Base-by-base conservation (phyloP, 805 yeast genomes). In the Candida fluviatilis region DNA sequence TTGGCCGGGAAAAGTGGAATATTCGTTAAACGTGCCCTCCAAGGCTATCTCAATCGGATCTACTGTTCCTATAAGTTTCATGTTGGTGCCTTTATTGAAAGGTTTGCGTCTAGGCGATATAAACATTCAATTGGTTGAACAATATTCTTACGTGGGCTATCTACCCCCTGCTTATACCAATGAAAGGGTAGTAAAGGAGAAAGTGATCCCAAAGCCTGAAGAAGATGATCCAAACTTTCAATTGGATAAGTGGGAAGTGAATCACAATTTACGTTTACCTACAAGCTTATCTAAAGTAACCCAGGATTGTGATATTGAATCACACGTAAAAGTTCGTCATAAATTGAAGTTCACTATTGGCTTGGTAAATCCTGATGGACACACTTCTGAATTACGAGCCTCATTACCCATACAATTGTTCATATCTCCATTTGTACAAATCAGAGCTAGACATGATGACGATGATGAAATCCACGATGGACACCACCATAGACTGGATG, bases 1-100 rank as follows among this genome's bases (percentile, higher is more conserved):
- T 1, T 91, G 98, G 98, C 97, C 98, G 2, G 69, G 80, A 33
- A 93, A 93, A 56, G 87, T 91, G 23, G 97, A 91, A 53, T 91
- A 91, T 58, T 76, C 88, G 2, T 78, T 93, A 42, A 83, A 86
- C 37, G 80, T 86, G 4, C 97, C 98, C 0, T 72, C 87, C 18
- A 82, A 86, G 52, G 95, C 97, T 0, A 75, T 88, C 17, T 95
- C 98, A 0, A 81, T 93, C 31, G 99, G 99, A 1, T 80, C 95
- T 0, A 64, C 77, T 0, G 69, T 84, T 4, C 84, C 87, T 2
- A 72, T 91, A 5, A 75, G 79, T 47, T 69, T 91, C 49, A 68
- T 78, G 46, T 55, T 91, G 49, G 84, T 83, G 2, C 98, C 99
- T 0, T 63, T 91, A 30, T 59, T 78, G 32, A 91, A 93, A 58